Base-by-base conservation (phyloP, 768 basidiomycete genomes). In the Tylopilus felleus region DNA sequence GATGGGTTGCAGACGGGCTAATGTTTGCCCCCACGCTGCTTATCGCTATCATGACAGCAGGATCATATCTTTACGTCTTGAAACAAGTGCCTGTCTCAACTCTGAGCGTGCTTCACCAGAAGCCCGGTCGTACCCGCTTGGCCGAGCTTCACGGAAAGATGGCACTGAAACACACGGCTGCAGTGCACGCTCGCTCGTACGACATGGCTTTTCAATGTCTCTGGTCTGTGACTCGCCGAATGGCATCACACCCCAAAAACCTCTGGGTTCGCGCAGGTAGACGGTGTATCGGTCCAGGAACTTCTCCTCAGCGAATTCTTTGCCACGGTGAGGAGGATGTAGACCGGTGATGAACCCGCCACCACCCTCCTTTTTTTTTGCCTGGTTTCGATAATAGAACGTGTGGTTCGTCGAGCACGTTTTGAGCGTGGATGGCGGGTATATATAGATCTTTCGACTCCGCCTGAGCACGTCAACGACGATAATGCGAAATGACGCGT, bases 131-230 rank as follows among this genome's bases (percentile, higher is more conserved):
- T 17, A 14, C 23, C 21, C 7, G 9, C 31, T 27, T 21, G 42
- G 27, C 49, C 48, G 49, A 51, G 47, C 23, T 48, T 40, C 55
- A 43, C 45, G 49, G 46, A 28, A 27, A 39, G 35, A 27, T 45
- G 16, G 22, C 56, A 28, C 13, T 19, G 38, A 49, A 50, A 42
- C n/a, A 4, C 43, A 12, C 8, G 8, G n/a, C 5, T 27, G 25
- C 25, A 36, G 35, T 14, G 16, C 35, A 16, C 35, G 14, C 14
- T 36, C 35, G 35, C 35, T 36, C 35, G 14, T 36, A 17, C 35
- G 35, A 36, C 35, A 36, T 17, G 35, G 8, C 16, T 27, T 27
- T 27, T 27, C 7, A 27, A 27, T 4, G 25, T 7, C n/a, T n/a
- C n/a, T n/a, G n/a, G n/a, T n/a, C n/a, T n/a, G n/a, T n/a, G n/a